Base-by-base conservation (phyloP, 108 stramenopile genomes). In the Cylindrotheca closterium region DNA sequence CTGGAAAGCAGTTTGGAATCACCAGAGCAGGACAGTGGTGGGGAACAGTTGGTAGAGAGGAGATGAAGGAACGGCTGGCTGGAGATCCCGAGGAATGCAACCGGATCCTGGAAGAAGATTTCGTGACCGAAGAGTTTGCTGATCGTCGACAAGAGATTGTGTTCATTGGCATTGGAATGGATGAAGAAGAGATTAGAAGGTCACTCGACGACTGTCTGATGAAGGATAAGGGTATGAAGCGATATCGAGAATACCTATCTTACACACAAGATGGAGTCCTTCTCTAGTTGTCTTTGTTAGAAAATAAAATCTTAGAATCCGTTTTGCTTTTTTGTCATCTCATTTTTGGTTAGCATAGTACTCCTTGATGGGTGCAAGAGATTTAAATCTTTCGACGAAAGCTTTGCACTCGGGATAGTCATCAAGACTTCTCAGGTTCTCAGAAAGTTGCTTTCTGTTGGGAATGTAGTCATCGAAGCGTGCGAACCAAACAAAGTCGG, bases 131-230 rank as follows among this genome's bases (percentile, higher is more conserved):
- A 28, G 90, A 93, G 67, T 93, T 81, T 62, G 96, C 94, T 12
- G 96, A 97, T 76, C 84, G 94, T 47, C 79, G 96, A 60, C 94
- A 97, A 69, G 96, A 97, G 60, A 64, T 97, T 45, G 94, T 97
- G 0, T 95, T 97, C 58, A 97, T 97, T 63, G 95, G 95, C 5
- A 56, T 77, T 8, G 72, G 65, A 33, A 46, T 86, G 27, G 59
- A 82, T 52, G 82, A 94, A 70, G 64, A 59, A 7, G 73, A 80
- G 7, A 91, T 96, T 48, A 73, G 73, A 12, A 58, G 70, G 12
- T 78, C 87, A 0, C 67, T 96, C 60, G 86, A 96, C 69, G 63
- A 72, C 0, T 92, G 91, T 47, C 57, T 96, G 30, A 56, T 90
- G 15, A 80, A 73, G 0, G 86, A 82, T 4, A 74, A 74, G 19